Base-by-base conservation (phyloP, 345 rosid species). In the Gynandropsis gynandra region DNA sequence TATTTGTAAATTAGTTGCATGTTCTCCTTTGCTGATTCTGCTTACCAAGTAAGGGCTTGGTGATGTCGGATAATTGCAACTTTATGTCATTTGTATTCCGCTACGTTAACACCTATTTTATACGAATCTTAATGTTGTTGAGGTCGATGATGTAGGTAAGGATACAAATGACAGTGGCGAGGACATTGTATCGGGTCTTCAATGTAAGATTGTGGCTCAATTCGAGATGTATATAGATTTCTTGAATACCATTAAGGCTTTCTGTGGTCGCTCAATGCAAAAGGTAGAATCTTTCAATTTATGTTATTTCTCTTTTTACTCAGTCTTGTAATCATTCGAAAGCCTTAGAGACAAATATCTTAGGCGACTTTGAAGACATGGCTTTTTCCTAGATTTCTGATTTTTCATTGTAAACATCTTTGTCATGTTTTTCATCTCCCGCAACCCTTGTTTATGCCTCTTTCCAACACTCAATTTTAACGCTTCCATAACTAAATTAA, bases 131-230 rank as follows among this genome's bases (percentile, higher is more conserved):
- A 72, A 67, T 73, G 89, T 90, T 72, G 75, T 85, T 46, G 95
- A 87, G 67, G 98, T 87, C 46, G 73, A 78, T 66, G 80, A 72
- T 73, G 65, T 70, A 34, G 78, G 76, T 68, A 72, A 72, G 45
- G 80, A 72, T 47, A 67, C 57, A 16, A 80, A 77, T 10, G 83
- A 64, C 54, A 80, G 68, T 34, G 67, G 43, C 42, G 72, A 61
- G 24, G 67, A 66, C 72, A 47, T 89, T 17, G 77, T 80, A 63
- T 73, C 95, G 38, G 95, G 95, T 64, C 98, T 90, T 27, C 74
- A 87, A 34, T 84, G 96, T 77, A 90, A 84, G 67, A 79, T 87
- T 49, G 83, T 90, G 50, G 92, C 80, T 67, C 96, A 81, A 67
- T 87, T 90, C 42, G 96, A 90, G 77, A 82, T 74, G 62, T 63